phyloP scores from a whole-genome alignment of 2,329 filamentous ascomycete genomes.

The Rhynchosporium graminicola region DNA sequence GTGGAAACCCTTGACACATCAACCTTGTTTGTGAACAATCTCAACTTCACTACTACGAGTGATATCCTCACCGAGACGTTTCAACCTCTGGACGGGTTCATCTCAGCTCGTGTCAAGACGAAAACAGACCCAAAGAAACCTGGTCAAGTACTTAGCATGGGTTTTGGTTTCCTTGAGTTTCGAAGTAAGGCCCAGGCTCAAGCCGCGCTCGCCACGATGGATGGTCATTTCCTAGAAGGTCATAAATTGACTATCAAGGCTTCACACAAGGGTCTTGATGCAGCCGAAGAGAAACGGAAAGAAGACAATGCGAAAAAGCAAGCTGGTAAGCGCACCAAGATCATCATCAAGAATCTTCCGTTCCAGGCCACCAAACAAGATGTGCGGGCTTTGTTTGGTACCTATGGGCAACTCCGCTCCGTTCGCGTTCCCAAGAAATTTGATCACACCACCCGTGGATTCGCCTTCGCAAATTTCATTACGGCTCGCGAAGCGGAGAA shows the following conservation, averaged over 20 bases:
- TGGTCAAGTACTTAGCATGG: conserved; percentile 89
- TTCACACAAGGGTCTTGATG: conserved; percentile 84
- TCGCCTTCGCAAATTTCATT: conserved; percentile 95
- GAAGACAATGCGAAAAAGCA: conserved; percentile 82
- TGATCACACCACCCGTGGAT: conserved; percentile 83
- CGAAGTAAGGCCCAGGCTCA: conserved; percentile 74
- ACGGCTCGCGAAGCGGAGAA: conserved; percentile 87
- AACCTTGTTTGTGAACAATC: conserved; percentile 91
- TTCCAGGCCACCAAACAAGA: conserved; percentile 96
- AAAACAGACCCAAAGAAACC: conserved; percentile 90
- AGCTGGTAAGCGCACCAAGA: conserved; percentile 78
- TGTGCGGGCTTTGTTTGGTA: conserved; percentile 78
- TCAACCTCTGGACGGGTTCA: conserved; percentile 79
- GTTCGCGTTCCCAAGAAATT: conserved; percentile 96
- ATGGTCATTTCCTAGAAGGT: conserved; percentile 82
- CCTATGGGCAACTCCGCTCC: conserved; percentile 89
- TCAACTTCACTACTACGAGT: conserved; percentile 88
- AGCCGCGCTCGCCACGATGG: conserved; percentile 80
- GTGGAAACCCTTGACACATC: conserved; percentile 62
- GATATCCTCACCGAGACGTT: conserved; percentile 76
- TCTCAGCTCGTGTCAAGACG: conserved; percentile 88
- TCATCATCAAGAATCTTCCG: conserved; percentile 96
- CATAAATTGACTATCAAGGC: conserved; percentile 83
- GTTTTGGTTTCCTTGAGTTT: conserved; percentile 95
- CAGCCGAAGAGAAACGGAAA: conserved; percentile 80